Evolutionary conservation across 768 basidiomycete genomes (phyloP), one percentile per base, ranked within the genome.

Genomic region (Tylopilus rubrobrunneus): DNA sequence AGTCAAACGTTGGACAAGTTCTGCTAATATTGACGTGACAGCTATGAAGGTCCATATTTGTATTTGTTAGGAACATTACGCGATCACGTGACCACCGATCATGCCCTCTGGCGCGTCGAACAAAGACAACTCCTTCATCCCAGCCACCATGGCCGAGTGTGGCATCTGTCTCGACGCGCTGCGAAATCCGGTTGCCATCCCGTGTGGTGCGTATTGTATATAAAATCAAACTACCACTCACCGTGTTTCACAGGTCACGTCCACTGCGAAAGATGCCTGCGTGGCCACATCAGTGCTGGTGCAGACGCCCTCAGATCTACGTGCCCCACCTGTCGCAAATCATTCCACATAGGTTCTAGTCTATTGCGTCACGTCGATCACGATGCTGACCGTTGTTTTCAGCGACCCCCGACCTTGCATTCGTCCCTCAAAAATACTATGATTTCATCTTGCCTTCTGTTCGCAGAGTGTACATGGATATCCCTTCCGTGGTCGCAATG

Each of bases 191-290:
- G 81, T 83, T 4, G 78, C 78, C 11, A 61, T 85, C 1, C 84
- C 85, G 39, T 87, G 86, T 65, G 85, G 86, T 87, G 60, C 50
- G 81, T 51, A 7, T 29, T 5, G 6, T 25, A 4, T 42, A 4
- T 31, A 21, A 42, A 28, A 25, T 55, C 25, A 40, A 49, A 25
- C 55, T 50, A 34, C 15, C 2, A 25, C 47, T 66, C 27, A 59
- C 40, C 27, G 19, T 40, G 31, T 33, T 19, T 42, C 33, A 28
- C 29, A 87, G 86, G 86, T 14, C 85, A 87, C 60, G 71, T 87
- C 39, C 86, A 85, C 64, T 87, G 86, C 66, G 73, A 76, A 50
- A 73, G 76, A 43, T 87, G 86, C 57, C 74, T 87, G 34, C 66
- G 74, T n/a, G 72, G 45, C 17, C 57, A 69, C 48, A 62, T 69